Conservation (phyloP, 176 grass and related monocot genomes). For the Panicum miliaceum region DNA sequence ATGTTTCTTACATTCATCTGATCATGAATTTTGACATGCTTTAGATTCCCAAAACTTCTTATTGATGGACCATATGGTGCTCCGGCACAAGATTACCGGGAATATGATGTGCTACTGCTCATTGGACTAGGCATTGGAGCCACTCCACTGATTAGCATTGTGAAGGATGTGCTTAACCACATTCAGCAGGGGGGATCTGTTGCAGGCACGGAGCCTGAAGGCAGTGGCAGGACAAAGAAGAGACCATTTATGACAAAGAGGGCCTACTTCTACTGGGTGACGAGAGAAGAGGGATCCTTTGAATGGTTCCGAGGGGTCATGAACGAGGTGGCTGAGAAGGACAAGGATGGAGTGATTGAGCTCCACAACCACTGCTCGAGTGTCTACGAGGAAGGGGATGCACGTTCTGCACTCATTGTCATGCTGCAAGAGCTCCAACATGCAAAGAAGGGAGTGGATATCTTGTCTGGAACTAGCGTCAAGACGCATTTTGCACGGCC, state of each 20-base stretch:
- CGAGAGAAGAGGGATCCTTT: slow-evolving; percentile 87
- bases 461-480: slow-evolving; percentile 84
- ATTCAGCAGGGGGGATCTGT: slow-evolving; percentile 61
- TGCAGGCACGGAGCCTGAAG: slow-evolving; percentile 37
- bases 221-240: slow-evolving; percentile 45
- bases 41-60: slow-evolving; percentile 80
- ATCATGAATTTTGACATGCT: slow-evolving; percentile 13
- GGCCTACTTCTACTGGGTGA: slow-evolving; percentile 98
- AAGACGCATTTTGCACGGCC: slow-evolving; percentile 94
- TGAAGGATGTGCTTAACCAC: slow-evolving; percentile 95
- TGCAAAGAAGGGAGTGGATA: slow-evolving; percentile 84
- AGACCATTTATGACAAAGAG: slow-evolving; percentile 74
- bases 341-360: slow-evolving; percentile 81
- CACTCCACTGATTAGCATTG: slow-evolving; percentile 94
- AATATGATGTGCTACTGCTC: slow-evolving; percentile 88
- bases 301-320: slow-evolving; percentile 98
- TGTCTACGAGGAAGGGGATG: slow-evolving; percentile 91
- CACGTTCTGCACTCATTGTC: slow-evolving; percentile 85
- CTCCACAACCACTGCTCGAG: slow-evolving; percentile 95
- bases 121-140: slow-evolving; percentile 93
- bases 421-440: slow-evolving; percentile 95
- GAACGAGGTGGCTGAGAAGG: slow-evolving; percentile 93
- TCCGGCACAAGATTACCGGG: slow-evolving; percentile 84
- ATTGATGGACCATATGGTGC: slow-evolving; percentile 93
- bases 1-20: neutral